Base-by-base conservation (phyloP, 345 rosid genomes). In the Bruguiera parviflora region DNA sequence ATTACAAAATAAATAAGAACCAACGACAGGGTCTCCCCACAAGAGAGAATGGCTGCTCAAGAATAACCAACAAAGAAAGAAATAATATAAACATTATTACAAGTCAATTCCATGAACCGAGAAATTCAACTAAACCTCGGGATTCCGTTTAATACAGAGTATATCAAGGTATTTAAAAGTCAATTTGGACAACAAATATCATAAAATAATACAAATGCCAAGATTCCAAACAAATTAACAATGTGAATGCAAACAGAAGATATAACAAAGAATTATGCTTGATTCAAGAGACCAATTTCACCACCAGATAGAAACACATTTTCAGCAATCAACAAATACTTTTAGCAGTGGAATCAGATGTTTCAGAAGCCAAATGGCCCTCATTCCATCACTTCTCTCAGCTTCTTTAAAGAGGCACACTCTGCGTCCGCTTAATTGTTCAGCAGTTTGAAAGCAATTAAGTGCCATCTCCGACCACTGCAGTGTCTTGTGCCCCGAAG, bases 401-500 rank as follows among this genome's bases (percentile, higher is more conserved):
- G 25, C 21, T 58, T 47, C 19, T 6, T 11, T 7, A 58, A 29
- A 24, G 37, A 46, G 27, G 25, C 4, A 2, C 67, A 4, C 7
- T 43, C 24, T 43, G 58, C 56, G 20, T 22, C 63, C 63, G 0
- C 8, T 3, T 5, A n/a, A 18, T 59, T 35, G 39, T 11, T 58
- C 73, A 53, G 29, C 39, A 0, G 59, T 19, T 31, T 29, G 1
- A 8, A 62, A 64, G 18, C 57, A 70, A 63, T 73, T 72, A 80
- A 68, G 74, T 70, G 59, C 73, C 83, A 56, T 73, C 82, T 66
- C 88, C 89, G 46, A 75, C 84, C 24, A 79, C 61, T 63, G 79
- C 68, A 2, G 77, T 78, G 64, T 82, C 82, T 63, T 69, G 86
- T 6, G 80, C 53, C 37, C 69, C 84, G 1, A 80, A 52, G 81